Evolutionary conservation across 2,329 filamentous ascomycete genomes (phyloP), one percentile per base, ranked within the genome.

Genomic region (Arthrobotrys musiformis): DNA sequence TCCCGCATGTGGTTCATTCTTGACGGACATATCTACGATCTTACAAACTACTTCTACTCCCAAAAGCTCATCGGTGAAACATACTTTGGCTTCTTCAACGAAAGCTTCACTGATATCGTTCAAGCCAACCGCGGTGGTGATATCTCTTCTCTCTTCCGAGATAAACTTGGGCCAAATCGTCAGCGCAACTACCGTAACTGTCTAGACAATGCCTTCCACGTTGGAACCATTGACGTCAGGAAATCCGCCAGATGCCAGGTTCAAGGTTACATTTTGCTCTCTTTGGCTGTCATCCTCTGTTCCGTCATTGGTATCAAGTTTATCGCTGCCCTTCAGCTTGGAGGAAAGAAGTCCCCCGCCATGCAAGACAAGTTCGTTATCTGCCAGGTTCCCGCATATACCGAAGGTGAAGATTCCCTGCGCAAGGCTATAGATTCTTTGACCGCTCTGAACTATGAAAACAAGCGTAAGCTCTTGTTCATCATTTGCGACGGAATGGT

Each of bases 301-400:
- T 78, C 87, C 0, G 92, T 97, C 78, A 94, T 98, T 79, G 82
- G 90, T 61, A 85, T 92, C 84, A 99, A 98, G 84, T 99, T 99
- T 85, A 83, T 99, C 82, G 90, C 95, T 63, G 95, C 95, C 11
- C 87, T 99, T 46, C 95, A 97, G 82, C 92, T 99, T 77, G 94
- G 94, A 52, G 93, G 93, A 4, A 97, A 97, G 85, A 89, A 92
- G 74, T 90, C 93, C 17, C 95, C 95, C 1, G 88, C 92, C 4
- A 92, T 93, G 40, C 95, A 98, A 84, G 95, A 99, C 84, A 99
- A 98, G 83, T 99, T 99, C 81, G 94, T 99, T 81, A 98, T 99
- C 80, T 98, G 95, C 84, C 93, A 97, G 84, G 93, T 99, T 33
- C 95, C 95, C 8, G 95, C 95, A 4, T 99, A 99, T 82, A 99